Evolutionary conservation across 2,329 filamentous ascomycete genomes (phyloP), one percentile per base, ranked within the genome.

Genomic region (Penicillium sp.): DNA sequence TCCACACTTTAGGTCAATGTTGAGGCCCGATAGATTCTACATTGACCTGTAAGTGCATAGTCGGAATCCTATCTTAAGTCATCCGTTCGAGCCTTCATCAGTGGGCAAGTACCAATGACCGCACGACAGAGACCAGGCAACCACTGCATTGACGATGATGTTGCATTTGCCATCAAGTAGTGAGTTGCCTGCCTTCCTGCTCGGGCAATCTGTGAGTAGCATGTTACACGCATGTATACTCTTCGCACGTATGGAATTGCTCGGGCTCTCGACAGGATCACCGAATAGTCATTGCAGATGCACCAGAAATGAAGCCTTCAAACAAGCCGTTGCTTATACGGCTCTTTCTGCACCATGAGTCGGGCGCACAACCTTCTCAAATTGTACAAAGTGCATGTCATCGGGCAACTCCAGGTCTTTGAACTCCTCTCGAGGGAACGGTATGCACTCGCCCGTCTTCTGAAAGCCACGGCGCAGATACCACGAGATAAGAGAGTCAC

Each of bases 391-490:
- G 52, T 64, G 65, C 55, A 73, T 33, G 46, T 69, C 62, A n/a
- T 59, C 60, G 1, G 70, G 64, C 50, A 69, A 56, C 0, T 27
- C 52, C 11, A 70, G 50, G 14, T 59, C 47, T 9, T 43, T 53
- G n/a, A 61, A 64, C 18, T 39, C 58, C 31, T 70, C 67, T 3
- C 51, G 54, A 9, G 65, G 68, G 43, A 72, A 69, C 9, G 60
- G 61, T 31, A 55, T 54, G 11, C 59, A 59, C 22, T 70, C 63
- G 4, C 68, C 70, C 0, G 65, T 72, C 52, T 60, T 49, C 14
- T 24, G 54, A 53, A 71, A 74, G 9, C 72, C 72, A 10, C 66
- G 64, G 19, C 70, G 67, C 36, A 54, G 56, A 51, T 75, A 74
- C 72, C 72, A 75, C 16, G 58, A 44, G 16, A 73, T 69, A 33